Evolutionary conservation across 139 green algal genomes (phyloP), one percentile per base, ranked within the genome.

Genomic region (Coelastrella sp.): DNA sequence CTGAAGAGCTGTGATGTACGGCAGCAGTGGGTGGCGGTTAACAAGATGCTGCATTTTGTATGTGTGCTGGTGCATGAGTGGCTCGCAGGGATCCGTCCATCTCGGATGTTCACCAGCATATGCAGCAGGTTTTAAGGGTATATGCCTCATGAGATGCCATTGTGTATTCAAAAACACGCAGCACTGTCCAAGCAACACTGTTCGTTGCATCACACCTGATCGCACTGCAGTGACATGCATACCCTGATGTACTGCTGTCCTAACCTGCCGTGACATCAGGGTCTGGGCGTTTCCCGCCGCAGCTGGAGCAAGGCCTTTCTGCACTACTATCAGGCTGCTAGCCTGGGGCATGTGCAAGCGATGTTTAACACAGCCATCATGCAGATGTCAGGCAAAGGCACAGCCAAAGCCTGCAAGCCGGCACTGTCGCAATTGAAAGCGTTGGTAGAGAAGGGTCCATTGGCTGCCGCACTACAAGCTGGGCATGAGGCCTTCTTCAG

Each of bases 361-460:
- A 92, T 95, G 90, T 99, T 99, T 94, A 98, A 99, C 91, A 91
- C 97, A 14, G 98, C 97, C 22, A 95, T 98, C 92, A 96, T 99
- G 95, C 95, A 98, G 65, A 91, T 97, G 66, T 87, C 90, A 6
- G 97, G 96, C 61, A 94, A 94, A 35, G 96, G 95, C 17, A 94
- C 94, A 9, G 49, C 82, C 7, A 87, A 82, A 86, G 60, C 89
- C 78, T 96, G 94, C 92, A 92, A 93, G 89, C 84, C 91, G 4
- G 93, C 93, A 1, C 49, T 94, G 17, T 22, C 59, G 8, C 72
- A 93, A 60, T 89, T 95, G 8, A 95, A 95, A 87, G 72, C 84
- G 60, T n/a, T 95, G 24, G 91, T 91, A 4, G 94, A 96, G 93
- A 88, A 87, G 59, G 91, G 94, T 8, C 90, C 90, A 10, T 75